These are phyloP conservation scores for Thuja plicata DNA, from an alignment of 83 land plant species.

Conservation along the genomic window DNA sequence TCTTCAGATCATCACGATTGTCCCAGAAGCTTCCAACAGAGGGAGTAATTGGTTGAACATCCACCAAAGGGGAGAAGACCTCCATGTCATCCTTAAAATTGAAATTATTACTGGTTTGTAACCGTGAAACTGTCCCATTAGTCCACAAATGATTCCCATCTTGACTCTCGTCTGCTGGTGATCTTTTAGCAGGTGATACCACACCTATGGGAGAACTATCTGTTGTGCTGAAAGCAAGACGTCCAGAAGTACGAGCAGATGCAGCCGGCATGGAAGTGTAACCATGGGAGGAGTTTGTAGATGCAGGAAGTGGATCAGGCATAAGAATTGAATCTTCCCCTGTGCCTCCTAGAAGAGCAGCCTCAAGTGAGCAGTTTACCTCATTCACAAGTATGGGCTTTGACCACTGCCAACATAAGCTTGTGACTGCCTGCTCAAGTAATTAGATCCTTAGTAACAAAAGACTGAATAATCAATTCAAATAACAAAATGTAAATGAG, in stretches of 20 bases:
- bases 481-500: neutral
- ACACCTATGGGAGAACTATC: conserved; percentile 30
- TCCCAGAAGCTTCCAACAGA: conserved; percentile 74
- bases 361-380: conserved; percentile 66
- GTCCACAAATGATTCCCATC: conserved; percentile 34
- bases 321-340: conserved; percentile 89
- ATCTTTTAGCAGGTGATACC: conserved; percentile 26
- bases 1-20: conserved; percentile 57
- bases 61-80: conserved; percentile 93
- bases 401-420: conserved; percentile 96
- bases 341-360: conserved; percentile 81
- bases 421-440: conserved; percentile 75
- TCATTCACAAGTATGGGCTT: conserved; percentile 75
- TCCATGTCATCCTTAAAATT: conserved; percentile 96
- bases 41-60: conserved; percentile 94
- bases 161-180: conserved; percentile 61
- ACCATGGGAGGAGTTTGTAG: conserved; percentile 39
- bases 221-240: conserved; percentile 25
- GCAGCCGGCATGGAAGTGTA: conserved; percentile 34
- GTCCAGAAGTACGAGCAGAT: conserved; percentile 37
- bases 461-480: neutral
- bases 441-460: neutral
- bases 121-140: conserved; percentile 56
- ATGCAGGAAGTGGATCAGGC: conserved; percentile 97
- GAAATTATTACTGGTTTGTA: conserved; percentile 56